Evolutionary conservation across 169 alveolate species (phyloP).

Genomic region (Plasmodium adleri): DNA sequence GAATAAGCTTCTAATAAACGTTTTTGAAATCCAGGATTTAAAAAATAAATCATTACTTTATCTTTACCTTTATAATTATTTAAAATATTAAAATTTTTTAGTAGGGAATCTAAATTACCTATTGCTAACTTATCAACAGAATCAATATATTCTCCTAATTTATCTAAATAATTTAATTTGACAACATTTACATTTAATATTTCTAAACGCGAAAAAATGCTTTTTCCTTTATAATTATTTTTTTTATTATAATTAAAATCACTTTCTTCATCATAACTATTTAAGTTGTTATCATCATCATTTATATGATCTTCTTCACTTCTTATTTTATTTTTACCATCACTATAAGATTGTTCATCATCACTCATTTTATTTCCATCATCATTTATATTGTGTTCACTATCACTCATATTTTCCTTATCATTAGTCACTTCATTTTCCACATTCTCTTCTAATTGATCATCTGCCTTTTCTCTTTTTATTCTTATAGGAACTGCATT

Average conservation of each 20-base stretch:
- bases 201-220: conserved; percentile 9
- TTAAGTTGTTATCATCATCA: background rate
- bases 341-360: background rate
- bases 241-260: background rate
- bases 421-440: too few relatives aligned
- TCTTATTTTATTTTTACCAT: background rate
- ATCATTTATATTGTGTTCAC: background rate
- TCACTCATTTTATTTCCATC: background rate
- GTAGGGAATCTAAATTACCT: conserved; percentile 38
- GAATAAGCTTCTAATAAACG: conserved; percentile 64
- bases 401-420: too few relatives aligned
- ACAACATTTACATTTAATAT: conserved; percentile 27
- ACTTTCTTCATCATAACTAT: background rate
- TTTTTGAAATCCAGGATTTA: conserved; percentile 54
- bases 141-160: conserved; percentile 28
- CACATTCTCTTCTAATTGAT: too few relatives aligned
- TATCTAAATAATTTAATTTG: conserved; percentile 56
- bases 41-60: conserved; percentile 40
- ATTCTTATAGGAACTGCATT: too few relatives aligned
- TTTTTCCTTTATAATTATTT: background rate
- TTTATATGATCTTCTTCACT: background rate
- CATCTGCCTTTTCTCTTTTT: too few relatives aligned
- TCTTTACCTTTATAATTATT: conserved; percentile 48
- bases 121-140: conserved; percentile 43
- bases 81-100: conserved; percentile 47